Evolutionary conservation across 2,329 filamentous ascomycete genomes (phyloP).

Genomic region (Cladosporium colombiae): DNA sequence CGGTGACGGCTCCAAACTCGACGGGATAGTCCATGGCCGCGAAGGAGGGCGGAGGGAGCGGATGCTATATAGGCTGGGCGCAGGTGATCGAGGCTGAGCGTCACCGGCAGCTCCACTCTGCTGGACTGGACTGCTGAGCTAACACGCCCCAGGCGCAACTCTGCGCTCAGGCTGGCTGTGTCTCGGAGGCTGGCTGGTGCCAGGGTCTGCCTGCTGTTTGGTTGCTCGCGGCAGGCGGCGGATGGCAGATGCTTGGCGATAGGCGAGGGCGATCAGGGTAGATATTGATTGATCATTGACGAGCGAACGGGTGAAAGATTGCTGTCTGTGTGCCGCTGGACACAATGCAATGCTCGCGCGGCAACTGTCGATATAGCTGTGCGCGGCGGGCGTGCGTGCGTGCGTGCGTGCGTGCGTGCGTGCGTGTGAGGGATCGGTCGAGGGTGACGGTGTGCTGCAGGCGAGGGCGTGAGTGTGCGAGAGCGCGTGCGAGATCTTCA

Average conservation of each 20-base stretch:
- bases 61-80: conserved; percentile 2
- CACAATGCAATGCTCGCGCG: not conserved
- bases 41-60: not conserved
- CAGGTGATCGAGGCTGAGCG: conserved; percentile 10
- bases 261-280: not conserved
- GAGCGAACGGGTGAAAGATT: not conserved
- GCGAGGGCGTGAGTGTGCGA: not conserved
- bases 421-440: not conserved
- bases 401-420: not conserved
- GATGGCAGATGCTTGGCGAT: not conserved
- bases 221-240: not conserved
- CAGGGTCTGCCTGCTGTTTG: conserved; percentile 5
- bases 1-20: conserved; percentile 8
- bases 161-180: not conserved
- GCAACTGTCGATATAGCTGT: not conserved
- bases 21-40: conserved; percentile 18
- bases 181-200: not conserved
- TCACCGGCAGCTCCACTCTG: conserved; percentile 11
- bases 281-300: not conserved
- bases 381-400: not conserved
- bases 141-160: not conserved
- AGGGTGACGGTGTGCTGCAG: not conserved
- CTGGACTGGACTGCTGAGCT: not conserved
- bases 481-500: not conserved
- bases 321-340: not conserved